Evolutionary conservation across 768 basidiomycete species (phyloP), one percentile per base, ranked within the genome.

Genomic region (Pisolithus orientalis): DNA sequence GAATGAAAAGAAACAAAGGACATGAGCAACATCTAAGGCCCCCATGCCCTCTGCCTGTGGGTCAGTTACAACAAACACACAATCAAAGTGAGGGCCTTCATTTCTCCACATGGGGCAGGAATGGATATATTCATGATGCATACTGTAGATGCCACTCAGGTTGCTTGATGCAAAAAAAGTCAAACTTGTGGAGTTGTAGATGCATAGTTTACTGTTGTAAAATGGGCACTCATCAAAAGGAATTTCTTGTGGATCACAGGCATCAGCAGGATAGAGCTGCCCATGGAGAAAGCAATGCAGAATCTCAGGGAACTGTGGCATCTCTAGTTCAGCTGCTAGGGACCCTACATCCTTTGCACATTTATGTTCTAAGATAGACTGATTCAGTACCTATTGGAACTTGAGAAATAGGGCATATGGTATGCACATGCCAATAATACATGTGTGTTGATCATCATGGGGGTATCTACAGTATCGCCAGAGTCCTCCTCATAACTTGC

Each of bases 1-100:
- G 44, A 70, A 64, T 0, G 63, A 63, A 14, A 70, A 65, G 47
- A 71, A 65, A 6, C 55, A 53, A 0, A 45, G 47, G 0, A 62
- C 57, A 0, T 43, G 40, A 4, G 52, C 66, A 46, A 66, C 59
- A 3, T 52, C 49, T 5, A 64, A 32, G 0, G 63, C 60, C 0
- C 4, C 43, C 56, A 70, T 62, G 3, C 65, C 60, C 0, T 51
- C 24, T 14, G 17, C 17, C 38, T 39, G 0, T 21, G 21, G 21
- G 21, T 21, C 21, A 21, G 21, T 21, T 21, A 21, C 21, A 21
- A 21, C 21, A 21, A 21, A 21, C 21, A 21, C 21, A 21, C 21
- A 21, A 21, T 21, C 21, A 21, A 21, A 21, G 21, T 2, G 21
- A 21, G 21, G 21, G 21, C 21, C 21, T 21, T 21, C 21, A 2